Evolutionary conservation across 169 alveolate species (phyloP), one percentile per base, ranked within the genome.

Genomic region (Plasmodium sp.): DNA sequence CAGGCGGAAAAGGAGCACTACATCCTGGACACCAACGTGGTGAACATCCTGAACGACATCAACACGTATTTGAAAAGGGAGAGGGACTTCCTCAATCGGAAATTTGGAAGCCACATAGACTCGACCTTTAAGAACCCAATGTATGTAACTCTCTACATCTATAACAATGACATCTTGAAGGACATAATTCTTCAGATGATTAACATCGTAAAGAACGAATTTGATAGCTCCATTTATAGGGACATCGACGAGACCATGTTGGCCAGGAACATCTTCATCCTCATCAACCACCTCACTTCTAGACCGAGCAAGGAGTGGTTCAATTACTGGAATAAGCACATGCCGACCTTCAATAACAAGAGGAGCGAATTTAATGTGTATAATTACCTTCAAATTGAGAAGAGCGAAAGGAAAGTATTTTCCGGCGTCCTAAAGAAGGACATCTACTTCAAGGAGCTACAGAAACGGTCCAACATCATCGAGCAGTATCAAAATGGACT

Each of bases 281-380:
- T 85, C 62, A 85, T 85, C 9, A 74, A 85, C 33, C 36, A 85
- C 31, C 79, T 85, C 10, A 85, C 93, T 7, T 51, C 85, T n/a
- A 36, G 93, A 85, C 93, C 93, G 0, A 85, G 81, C 62, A 85
- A 85, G 33, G 93, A 85, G 27, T 85, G 93, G 93, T 85, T 85
- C 62, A 85, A 85, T 27, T 85, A 85, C 16, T 85, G 93, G 93
- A 27, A 85, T 9, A 85, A 73, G 43, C 93, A 85, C 12, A 85
- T 85, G 93, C 93, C 93, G 14, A 74, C 83, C 5, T 85, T 85
- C 75, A 77, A 77, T 34, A 77, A 85, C 34, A 85, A 85, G 41
- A 85, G 81, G 43, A 74, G 71, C 62, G 85, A 85, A 45, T 85
- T 31, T 27, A 85, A 85, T 75, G 93, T 85, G 5, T 85, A 85